A percentile compares a stretch with the other conserved stretches of the same genome.
Conservation (phyloP, 75 land plant genomes). For the Cunninghamia lanceolata region DNA sequence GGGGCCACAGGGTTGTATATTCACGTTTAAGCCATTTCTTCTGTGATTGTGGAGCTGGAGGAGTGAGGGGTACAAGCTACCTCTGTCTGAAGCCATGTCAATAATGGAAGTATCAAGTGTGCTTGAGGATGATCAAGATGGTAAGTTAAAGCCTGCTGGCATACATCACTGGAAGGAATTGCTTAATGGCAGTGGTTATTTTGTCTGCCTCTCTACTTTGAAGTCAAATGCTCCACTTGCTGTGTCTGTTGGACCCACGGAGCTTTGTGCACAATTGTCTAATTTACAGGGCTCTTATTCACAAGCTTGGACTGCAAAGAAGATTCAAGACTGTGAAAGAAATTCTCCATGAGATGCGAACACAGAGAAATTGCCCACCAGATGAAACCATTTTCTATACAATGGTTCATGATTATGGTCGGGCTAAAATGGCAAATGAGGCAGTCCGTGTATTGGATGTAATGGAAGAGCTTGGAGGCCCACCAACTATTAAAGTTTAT, state of each 20-base stretch:
- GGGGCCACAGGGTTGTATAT: constrained; percentile 94
- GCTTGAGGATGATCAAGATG: no score
- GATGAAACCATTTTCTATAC: constrained; percentile 44
- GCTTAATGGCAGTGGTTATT: no score
- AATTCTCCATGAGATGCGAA: constrained; percentile 49
- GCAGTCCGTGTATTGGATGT: constrained; percentile 28
- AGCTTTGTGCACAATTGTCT: constrained; percentile 38
- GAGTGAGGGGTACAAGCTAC: constrained; percentile 17
- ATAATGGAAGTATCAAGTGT: no score
- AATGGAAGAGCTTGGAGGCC: constrained; percentile 15
- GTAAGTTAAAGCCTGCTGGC: no score
- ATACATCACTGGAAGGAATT: no score
- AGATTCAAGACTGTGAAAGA: constrained; percentile 27
- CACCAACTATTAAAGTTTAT: constrained; percentile 37
- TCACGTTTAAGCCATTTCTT: constrained; percentile 94
- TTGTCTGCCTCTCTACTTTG: no score
- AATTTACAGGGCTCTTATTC: constrained; percentile 40
- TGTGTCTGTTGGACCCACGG: no score
- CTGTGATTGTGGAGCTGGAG: constrained; percentile 98
- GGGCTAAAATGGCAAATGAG: constrained; percentile 22
- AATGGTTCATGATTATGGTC: constrained; percentile 23
- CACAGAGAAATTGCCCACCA: constrained; percentile 22
- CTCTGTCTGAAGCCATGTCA: no score
- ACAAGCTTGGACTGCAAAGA: constrained; percentile 43
- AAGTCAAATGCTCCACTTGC: no score